A percentile compares a stretch with the other conserved stretches of the same genome.
phyloP scores from a whole-genome alignment of 257 asterid genomes.

The Primulina huaijiensis region DNA sequence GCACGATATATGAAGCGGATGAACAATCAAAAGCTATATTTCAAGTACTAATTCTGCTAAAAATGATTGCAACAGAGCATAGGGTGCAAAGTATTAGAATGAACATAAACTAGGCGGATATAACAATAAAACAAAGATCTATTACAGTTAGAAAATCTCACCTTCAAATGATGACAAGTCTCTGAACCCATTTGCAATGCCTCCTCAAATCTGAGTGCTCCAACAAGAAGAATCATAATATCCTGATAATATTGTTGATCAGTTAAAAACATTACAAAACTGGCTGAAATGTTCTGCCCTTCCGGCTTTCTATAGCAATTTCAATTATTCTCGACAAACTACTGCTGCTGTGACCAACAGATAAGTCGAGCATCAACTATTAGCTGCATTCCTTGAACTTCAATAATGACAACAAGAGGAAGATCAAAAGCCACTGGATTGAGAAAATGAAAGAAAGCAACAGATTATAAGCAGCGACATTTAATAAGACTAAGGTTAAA shows the following conservation, averaged over 20 bases:
- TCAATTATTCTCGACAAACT: neutral
- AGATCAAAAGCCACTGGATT: no score
- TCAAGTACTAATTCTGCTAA: conserved; percentile 6
- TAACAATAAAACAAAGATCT: neutral
- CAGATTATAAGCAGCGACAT: no score
- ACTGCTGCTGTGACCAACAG: no score
- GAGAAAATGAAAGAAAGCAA: no score
- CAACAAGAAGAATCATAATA: conserved; percentile 86
- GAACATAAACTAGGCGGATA: neutral
- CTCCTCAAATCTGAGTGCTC: conserved; percentile 85
- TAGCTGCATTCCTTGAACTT: no score
- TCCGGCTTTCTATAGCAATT: neutral
- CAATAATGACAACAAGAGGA: no score
- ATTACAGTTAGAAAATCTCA: conserved; percentile 30
- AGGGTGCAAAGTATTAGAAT: conserved; percentile 5
- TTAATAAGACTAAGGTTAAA: no score
- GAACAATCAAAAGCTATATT: conserved; percentile 1
- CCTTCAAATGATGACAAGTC: conserved; percentile 95
- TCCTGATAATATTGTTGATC: conserved; percentile 47
- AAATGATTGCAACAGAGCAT: conserved; percentile 5
- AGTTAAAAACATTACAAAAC: conserved; percentile 12
- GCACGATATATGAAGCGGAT: conserved; percentile 17
- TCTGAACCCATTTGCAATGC: conserved; percentile 97
- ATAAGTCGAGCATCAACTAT: no score
- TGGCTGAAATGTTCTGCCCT: neutral